Evolutionary conservation across 257 asterid species (phyloP), one percentile per base, ranked within the genome.

Genomic region (Leptodermis oblonga): DNA sequence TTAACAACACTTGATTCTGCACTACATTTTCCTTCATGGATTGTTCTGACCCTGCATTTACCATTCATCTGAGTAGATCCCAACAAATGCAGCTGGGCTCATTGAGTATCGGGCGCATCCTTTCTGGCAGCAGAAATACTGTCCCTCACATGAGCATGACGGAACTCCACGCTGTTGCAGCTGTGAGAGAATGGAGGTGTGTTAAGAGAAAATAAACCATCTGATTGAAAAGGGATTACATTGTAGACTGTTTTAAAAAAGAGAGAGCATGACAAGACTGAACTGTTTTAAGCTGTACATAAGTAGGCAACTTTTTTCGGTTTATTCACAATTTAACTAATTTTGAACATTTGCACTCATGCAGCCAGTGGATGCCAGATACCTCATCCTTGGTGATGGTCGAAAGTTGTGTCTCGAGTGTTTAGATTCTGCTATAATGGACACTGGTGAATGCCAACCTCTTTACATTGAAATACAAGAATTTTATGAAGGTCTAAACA

Each of bases 81-180:
- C 99, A 48, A 87, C 97, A 39, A 92, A 91, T 76, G 77, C 77
- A 52, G 88, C 92, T 73, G 98, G 98, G 65, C 92, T 91, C 49
- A 89, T 94, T 17, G 99, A 94, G 85, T 94, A 87, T 79, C 83
- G 98, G 82, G 98, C 96, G 55, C 99, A 94, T 86, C 96, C 99
- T 68, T 92, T 91, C 87, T 94, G 99, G 99, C 89, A 76, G 69
- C 97, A 94, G 71, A 94, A 94, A 78, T 94, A 94, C 77, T 94
- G 99, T 75, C 99, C 98, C 12, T 73, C 89, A 52, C 99, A 94
- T 49, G 99, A 91, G 80, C 78, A 76, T 65, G 99, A 94, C 74
- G 95, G 97, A 65, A 94, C 99, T 28, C 99, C 96, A 65, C 95
- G 99, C 26, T 91, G 99, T 67, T 92, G 98, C 88, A 92, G 98